These are phyloP conservation scores for Ophiostoma sp. DNA, from an alignment of 2,329 filamentous ascomycete species.

Conservation along the genomic window DNA sequence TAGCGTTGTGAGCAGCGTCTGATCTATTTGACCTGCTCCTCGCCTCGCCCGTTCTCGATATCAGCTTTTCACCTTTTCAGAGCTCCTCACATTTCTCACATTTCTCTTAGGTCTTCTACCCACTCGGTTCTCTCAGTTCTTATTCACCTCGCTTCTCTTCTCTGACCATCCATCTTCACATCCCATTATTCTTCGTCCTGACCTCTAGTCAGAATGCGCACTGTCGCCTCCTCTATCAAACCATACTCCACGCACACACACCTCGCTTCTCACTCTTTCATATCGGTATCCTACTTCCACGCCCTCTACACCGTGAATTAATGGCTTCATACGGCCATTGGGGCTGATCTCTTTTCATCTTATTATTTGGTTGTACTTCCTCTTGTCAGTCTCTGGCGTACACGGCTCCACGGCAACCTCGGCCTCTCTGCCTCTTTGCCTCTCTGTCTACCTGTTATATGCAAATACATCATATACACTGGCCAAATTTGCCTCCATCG, in stretches of 20 bases:
- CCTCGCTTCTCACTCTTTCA: background rate
- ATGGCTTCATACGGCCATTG: slow-evolving; percentile 9
- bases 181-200: background rate
- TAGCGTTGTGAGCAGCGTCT: no score
- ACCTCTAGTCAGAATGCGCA: background rate
- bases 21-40: background rate
- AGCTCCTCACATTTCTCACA: no score
- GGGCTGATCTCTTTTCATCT: background rate
- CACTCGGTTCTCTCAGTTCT: no score
- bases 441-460: background rate
- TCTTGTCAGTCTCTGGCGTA: background rate
- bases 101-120: no score
- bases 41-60: background rate
- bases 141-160: no score
- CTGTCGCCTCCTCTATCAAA: background rate
- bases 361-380: background rate
- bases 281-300: background rate
- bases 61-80: no score
- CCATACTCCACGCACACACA: slow-evolving; percentile 5
- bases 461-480: background rate
- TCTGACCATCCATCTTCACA: background rate
- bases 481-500: background rate
- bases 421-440: background rate
- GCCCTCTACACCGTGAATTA: slow-evolving; percentile 3
- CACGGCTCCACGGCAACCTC: slow-evolving; percentile 1